Base-by-base conservation (phyloP, 1,284 basidiomycete genomes). In the Puccinia brachypodii region DNA sequence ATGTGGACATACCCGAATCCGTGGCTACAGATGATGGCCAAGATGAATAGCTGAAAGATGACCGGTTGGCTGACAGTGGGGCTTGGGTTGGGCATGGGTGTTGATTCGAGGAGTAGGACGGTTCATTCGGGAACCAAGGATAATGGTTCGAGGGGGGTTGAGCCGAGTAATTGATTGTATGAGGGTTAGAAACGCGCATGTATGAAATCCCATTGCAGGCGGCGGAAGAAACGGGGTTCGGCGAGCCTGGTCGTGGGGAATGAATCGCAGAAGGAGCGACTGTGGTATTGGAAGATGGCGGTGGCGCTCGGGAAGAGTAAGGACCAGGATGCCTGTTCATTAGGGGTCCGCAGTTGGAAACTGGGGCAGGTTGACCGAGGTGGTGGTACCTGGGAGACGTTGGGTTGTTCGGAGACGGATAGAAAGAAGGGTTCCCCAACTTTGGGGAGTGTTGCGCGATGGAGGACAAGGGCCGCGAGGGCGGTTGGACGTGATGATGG, bases 331-430 rank as follows among this genome's bases (percentile, higher is more conserved):
- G 42, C 16, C 76, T 64, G 22, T 38, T 47, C 22, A 68, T 44
- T 22, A 62, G 9, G 3, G 74, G 28, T 19, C 53, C 74, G 19
- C 69, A 72, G 60, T 64, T 50, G 13, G 76, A 50, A 16, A 40
- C 60, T 14, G 60, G 60, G 3, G 44, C 38, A 22, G 58, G 42
- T 42, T 66, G 76, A 6, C 42, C 62, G 22, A 77, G 60, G n/a
- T 77, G 76, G 38, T 77, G 76, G 36, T 77, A 77, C 76, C 76
- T 64, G 16, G 76, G 76, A 36, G 76, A 77, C 2, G 76, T 62
- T 4, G 76, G 76, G 50, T 77, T 77, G 44, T 40, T 58, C 2
- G 76, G 44, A 22, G 76, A 53, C 0, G 62, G 62, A 68, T 68
- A 77, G 60, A 77, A 77, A 47, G 73, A 11, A n/a, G 13, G 8